phyloP scores from a whole-genome alignment of 2,329 filamentous ascomycete species.

The Lecanicillium sp. region DNA sequence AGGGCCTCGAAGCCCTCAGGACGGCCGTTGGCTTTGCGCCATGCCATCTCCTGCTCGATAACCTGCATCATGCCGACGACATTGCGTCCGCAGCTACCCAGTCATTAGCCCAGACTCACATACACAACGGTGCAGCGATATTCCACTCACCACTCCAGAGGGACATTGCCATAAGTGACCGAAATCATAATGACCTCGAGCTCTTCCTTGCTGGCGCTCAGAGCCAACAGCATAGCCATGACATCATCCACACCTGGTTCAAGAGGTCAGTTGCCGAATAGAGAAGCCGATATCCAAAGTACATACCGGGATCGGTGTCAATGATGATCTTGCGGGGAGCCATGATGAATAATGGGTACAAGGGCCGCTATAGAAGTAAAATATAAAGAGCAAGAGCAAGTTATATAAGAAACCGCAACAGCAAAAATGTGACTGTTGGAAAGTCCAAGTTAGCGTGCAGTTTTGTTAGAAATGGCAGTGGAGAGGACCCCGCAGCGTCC shows the following conservation, averaged over 20 bases:
- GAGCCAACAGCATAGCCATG: conserved; percentile 78
- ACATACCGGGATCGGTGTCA: conserved; percentile 81
- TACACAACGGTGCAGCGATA: neutral
- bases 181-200: conserved; percentile 81
- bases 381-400: neutral
- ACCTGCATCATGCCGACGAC: conserved; percentile 87
- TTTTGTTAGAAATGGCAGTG: neutral
- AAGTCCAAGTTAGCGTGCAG: neutral
- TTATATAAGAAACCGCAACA: neutral
- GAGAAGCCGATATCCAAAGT: neutral
- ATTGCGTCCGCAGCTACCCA: conserved; percentile 71
- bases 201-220: conserved; percentile 76
- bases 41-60: conserved; percentile 80
- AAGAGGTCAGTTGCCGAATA: conserved; percentile 12
- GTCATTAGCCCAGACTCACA: neutral
- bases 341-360: conserved; percentile 45
- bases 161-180: conserved; percentile 89
- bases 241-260: conserved; percentile 79
- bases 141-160: conserved; percentile 64
- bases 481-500: conserved; percentile 11
- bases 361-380: neutral
- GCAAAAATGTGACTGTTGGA: conserved; percentile 1
- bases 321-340: conserved; percentile 76
- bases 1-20: conserved; percentile 68
- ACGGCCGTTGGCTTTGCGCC: conserved; percentile 65